Base-by-base conservation (phyloP, 352 stramenopile species). In the Pythium rhizo-oryzae region DNA sequence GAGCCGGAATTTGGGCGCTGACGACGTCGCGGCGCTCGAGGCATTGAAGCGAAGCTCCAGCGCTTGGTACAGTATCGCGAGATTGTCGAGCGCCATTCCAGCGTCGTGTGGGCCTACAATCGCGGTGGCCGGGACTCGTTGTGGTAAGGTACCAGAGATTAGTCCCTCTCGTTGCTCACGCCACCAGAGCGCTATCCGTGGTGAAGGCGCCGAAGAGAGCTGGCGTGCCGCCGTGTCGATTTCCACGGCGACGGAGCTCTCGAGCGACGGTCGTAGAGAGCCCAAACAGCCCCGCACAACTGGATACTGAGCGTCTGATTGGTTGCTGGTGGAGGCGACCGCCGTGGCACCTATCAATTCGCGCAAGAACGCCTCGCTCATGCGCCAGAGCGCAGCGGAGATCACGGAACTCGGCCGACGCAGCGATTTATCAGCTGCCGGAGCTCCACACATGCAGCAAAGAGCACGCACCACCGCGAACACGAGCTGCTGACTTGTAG, bases 21-120 rank as follows among this genome's bases (percentile, higher is more conserved):
- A 52, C 23, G 76, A 64, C 1, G 71, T 75, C 23, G 79, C 69
- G 4, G 67, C 76, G 24, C 70, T 69, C 0, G 69, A 73, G 25
- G 82, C 55, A 54, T 81, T 82, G 46, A 87, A 87, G 23, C 74
- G 67, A 15, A 82, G 72, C 23, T 84, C 79, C 23, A 82, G 69
- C 5, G 69, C 72, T 25, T 76, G 65, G 44, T 77, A 74, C 23
- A 80, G 9, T 5, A 80, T 19, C 7, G 52, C n/a, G 19, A 81
- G 46, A 71, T 71, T 8, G 49, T 50, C 56, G 15, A 70, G 4
- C 7, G 33, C 39, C 19, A 63, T 44, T 16, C 51, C 18, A 18
- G 24, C 18, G 11, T 35, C n/a, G 30, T 47, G 25, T 8, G 15
- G 4, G 0, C 58, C 44, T 23, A 46, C 44, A 16, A 46, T n/a